These are phyloP conservation scores for Saccharomycodes ludwigii DNA, from an alignment of 805 yeast genomes.

Conservation along the genomic window DNA sequence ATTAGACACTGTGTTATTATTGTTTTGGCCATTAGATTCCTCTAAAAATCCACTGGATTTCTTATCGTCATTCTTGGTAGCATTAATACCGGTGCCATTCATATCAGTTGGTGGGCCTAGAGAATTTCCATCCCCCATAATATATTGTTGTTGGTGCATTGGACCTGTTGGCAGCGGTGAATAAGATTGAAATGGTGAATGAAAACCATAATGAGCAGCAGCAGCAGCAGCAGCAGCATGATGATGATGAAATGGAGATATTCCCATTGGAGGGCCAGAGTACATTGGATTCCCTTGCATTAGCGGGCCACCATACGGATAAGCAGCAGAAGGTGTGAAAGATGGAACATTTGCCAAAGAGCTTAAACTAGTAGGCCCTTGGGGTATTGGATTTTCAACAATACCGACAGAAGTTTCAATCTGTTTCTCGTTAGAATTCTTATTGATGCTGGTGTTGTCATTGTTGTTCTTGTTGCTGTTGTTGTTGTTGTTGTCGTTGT, in stretches of 20 bases:
- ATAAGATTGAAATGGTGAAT: slow-evolving; percentile 22
- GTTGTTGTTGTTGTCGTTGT: not conserved
- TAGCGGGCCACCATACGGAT: slow-evolving; percentile 22
- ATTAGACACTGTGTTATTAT: not conserved
- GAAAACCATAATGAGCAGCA: slow-evolving; percentile 22
- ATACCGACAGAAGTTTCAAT: not conserved
- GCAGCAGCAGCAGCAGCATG: too few species aligned
- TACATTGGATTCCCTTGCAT: slow-evolving; percentile 20
- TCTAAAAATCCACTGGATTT: too few species aligned
- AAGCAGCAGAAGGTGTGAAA: slow-evolving; percentile 15
- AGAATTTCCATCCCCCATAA: too few species aligned
- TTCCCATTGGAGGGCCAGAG: slow-evolving; percentile 17
- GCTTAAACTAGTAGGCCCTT: slow-evolving; percentile 1
- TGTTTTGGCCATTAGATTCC: not conserved
- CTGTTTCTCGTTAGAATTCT: too few species aligned
- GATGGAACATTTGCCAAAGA: too few species aligned
- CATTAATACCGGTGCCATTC: too few species aligned
- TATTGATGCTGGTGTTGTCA: not conserved
- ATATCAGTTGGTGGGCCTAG: too few species aligned
- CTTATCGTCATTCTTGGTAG: too few species aligned
- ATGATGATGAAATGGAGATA: slow-evolving; percentile 21
- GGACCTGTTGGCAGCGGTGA: slow-evolving; percentile 20
- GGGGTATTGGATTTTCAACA: not conserved
- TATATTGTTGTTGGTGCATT: too few species aligned
- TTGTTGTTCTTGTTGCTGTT: not conserved